These are phyloP conservation scores for Chrysanthemum seticuspe DNA, from an alignment of 129 eudicot species.

Conservation along the genomic window DNA sequence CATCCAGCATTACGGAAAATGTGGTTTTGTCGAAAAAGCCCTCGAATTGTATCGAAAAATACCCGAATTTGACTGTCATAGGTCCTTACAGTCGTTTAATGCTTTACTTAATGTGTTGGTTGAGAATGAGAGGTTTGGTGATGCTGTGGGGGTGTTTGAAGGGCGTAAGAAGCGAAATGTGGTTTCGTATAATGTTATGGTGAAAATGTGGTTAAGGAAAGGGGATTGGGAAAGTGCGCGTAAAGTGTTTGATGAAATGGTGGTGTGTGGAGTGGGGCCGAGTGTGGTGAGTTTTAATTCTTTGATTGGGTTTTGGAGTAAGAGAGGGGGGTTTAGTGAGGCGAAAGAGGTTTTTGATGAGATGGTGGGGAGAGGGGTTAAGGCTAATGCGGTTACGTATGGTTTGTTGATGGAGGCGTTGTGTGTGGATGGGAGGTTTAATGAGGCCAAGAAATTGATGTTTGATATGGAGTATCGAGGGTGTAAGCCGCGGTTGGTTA, in stretches of 20 bases:
- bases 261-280: constrained; percentile 62
- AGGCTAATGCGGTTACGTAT: constrained; percentile 60
- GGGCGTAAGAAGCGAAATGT: constrained; percentile 47
- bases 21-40: constrained; percentile 45
- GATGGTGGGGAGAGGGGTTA: constrained; percentile 48
- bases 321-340: constrained; percentile 48
- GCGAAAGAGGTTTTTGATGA: constrained; percentile 64
- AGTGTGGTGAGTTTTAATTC: constrained; percentile 69
- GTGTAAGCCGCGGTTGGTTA: constrained; percentile 56
- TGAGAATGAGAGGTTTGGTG: constrained; percentile 40
- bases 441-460: constrained; percentile 89
- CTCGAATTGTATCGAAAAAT: constrained; percentile 52
- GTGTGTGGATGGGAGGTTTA: constrained; percentile 53
- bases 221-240: constrained; percentile 61
- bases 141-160: constrained; percentile 50
- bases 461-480: constrained; percentile 97
- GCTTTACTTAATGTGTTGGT: constrained; percentile 59
- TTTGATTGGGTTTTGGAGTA: constrained; percentile 80
- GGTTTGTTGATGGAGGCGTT: constrained; percentile 80
- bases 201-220: constrained; percentile 60
- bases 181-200: constrained; percentile 66
- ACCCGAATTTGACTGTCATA: constrained; percentile 53
- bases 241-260: constrained; percentile 90
- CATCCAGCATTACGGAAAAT: constrained; percentile 72
- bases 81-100: constrained; percentile 65